These are phyloP conservation scores for Phylloboletellus chloephorus DNA, from an alignment of 1,284 basidiomycete species.

Conservation along the genomic window DNA sequence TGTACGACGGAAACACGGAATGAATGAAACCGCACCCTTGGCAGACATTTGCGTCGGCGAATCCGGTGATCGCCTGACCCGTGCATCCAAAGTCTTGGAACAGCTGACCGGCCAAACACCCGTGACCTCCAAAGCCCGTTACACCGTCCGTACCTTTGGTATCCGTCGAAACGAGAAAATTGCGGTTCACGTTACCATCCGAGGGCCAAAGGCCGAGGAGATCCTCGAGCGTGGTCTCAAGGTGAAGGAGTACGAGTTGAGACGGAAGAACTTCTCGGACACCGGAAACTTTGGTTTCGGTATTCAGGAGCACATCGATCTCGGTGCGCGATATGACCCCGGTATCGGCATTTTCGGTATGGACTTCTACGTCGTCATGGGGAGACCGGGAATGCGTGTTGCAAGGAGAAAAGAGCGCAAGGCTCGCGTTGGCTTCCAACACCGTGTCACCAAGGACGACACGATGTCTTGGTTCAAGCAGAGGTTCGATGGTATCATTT, in stretches of 20 bases:
- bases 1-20: not conserved
- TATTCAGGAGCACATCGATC: slow-evolving; percentile 98
- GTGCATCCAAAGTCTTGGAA: slow-evolving; percentile 99
- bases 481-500: slow-evolving; percentile 95
- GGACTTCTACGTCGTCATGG: slow-evolving; percentile 99
- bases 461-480: slow-evolving; percentile 99
- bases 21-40: not conserved
- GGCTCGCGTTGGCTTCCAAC: slow-evolving; percentile 81
- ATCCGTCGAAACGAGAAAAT: slow-evolving; percentile 99
- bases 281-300: slow-evolving; percentile 99
- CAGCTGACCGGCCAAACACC: slow-evolving; percentile 99
- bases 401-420: slow-evolving; percentile 89
- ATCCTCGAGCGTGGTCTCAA: slow-evolving; percentile 98
- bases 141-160: slow-evolving; percentile 98
- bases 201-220: slow-evolving; percentile 99
- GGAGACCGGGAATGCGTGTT: slow-evolving; percentile 90
- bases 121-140: slow-evolving; percentile 98
- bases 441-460: slow-evolving; percentile 89
- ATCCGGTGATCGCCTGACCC: slow-evolving; percentile 98
- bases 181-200: slow-evolving; percentile 98
- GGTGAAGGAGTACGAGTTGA: slow-evolving; percentile 99
- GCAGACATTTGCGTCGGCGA: slow-evolving; percentile 99
- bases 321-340: slow-evolving; percentile 97
- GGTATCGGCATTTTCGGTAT: slow-evolving; percentile 97
- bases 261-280: slow-evolving; percentile 91